Conservation (phyloP, 805 yeast genomes). For the Kregervanrija fluxuum region DNA sequence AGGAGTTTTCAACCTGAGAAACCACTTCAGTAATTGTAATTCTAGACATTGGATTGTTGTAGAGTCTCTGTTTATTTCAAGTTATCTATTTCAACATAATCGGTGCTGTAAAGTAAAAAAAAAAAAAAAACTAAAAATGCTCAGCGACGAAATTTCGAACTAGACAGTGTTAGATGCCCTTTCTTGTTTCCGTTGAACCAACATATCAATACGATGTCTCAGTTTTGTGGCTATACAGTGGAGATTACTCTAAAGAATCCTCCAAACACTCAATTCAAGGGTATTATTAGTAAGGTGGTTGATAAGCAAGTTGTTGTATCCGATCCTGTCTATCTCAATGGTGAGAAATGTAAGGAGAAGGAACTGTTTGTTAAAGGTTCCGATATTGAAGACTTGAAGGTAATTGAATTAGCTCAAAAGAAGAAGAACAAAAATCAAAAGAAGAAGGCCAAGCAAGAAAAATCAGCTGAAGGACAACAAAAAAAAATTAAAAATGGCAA, state of each 20-base stretch:
- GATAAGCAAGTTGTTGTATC: slow-evolving; percentile 22
- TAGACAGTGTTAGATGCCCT: too few relatives aligned
- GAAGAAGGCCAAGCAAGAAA: slow-evolving; percentile 7
- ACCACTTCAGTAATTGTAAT: neutral
- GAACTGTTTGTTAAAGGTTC: slow-evolving; percentile 26
- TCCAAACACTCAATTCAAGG: slow-evolving; percentile 16
- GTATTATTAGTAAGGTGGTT: slow-evolving; percentile 19
- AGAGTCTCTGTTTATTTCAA: too few relatives aligned
- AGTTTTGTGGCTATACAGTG: slow-evolving; percentile 41
- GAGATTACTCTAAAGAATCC: slow-evolving; percentile 37
- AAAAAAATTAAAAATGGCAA: neutral
- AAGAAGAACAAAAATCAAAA: slow-evolving; percentile 19
- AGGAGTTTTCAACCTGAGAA: slow-evolving; percentile 11
- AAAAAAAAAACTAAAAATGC: too few relatives aligned
- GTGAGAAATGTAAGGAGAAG: slow-evolving; percentile 16
- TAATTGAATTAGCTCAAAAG: slow-evolving; percentile 42
- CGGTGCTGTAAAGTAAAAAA: too few relatives aligned
- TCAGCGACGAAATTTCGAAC: too few relatives aligned
- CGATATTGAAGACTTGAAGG: slow-evolving; percentile 47
- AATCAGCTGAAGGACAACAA: slow-evolving; percentile 4
- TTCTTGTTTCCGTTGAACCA: too few relatives aligned
- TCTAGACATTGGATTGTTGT: too few relatives aligned
- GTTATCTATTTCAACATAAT: too few relatives aligned
- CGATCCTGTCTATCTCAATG: slow-evolving; percentile 26
- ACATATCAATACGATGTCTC: slow-evolving; percentile 20